phyloP scores from a whole-genome alignment of 495 filamentous ascomycete genomes.

The Hyaloscypha variabilis region DNA sequence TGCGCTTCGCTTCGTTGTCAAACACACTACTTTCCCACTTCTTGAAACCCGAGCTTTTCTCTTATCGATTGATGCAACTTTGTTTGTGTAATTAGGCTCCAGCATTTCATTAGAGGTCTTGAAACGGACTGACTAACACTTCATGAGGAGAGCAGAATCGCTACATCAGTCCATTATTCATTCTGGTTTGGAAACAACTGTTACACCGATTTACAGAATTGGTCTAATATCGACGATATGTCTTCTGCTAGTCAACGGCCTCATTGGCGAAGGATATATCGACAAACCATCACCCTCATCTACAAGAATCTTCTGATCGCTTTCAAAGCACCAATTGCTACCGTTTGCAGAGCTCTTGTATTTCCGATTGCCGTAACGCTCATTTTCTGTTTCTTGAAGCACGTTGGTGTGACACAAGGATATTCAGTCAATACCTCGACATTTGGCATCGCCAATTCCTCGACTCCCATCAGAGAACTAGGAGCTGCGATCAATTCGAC shows the following conservation, averaged over 20 bases:
- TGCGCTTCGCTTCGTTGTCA: neutral
- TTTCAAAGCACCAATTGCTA: conserved; percentile 25
- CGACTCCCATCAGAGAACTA: conserved; percentile 18
- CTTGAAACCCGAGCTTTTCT: neutral
- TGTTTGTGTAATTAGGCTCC: neutral
- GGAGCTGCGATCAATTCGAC: conserved; percentile 14
- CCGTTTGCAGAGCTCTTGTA: conserved; percentile 20
- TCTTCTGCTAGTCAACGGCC: neutral
- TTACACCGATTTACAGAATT: neutral
- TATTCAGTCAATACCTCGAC: neutral
- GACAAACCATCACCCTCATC: conserved; percentile 24
- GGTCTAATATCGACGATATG: neutral
- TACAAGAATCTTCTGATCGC: conserved; percentile 31
- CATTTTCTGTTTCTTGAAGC: conserved; percentile 21
- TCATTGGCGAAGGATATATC: conserved; percentile 27
- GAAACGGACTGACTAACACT: neutral
- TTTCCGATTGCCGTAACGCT: conserved; percentile 28
- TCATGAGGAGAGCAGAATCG: neutral
- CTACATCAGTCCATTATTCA: neutral
- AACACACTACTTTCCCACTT: neutral
- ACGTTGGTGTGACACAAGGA: conserved; percentile 7
- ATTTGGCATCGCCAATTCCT: conserved; percentile 11
- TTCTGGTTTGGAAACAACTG: neutral
- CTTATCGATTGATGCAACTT: neutral
- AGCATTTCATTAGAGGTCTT: neutral